A percentile compares a stretch with the other conserved stretches of the same genome.
phyloP scores from a whole-genome alignment of 148 eudicot species.

The Diospyros kaki region DNA sequence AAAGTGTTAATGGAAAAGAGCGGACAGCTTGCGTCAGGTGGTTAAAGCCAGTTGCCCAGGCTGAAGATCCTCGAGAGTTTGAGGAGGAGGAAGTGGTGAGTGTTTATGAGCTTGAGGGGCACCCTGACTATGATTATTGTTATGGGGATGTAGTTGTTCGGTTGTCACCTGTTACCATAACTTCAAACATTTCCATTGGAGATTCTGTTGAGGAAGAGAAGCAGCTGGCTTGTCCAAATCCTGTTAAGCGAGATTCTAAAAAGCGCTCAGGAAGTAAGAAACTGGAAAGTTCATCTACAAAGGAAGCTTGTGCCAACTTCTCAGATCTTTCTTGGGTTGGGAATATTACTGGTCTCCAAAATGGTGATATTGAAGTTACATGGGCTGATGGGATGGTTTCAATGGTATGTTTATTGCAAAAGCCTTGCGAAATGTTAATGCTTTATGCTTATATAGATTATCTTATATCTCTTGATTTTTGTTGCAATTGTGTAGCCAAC shows the following conservation, averaged over 20 bases:
- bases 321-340: constrained; percentile 96
- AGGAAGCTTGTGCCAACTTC: constrained; percentile 40
- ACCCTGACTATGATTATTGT: constrained; percentile 95
- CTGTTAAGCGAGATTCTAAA: constrained; percentile 20
- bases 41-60: constrained; percentile 75
- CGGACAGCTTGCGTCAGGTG: constrained; percentile 85
- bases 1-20: constrained; percentile 92
- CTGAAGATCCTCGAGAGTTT: constrained; percentile 85
- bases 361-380: constrained; percentile 96
- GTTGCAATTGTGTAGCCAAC: background rate
- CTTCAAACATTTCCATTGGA: constrained; percentile 23
- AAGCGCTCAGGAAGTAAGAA: constrained; percentile 17
- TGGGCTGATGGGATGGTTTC: constrained; percentile 99
- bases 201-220: constrained; percentile 27
- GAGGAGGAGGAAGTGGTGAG: constrained; percentile 90
- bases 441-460: constrained; percentile 9
- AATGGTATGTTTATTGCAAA: constrained; percentile 43
- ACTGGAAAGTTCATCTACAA: constrained; percentile 21
- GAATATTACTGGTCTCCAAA: constrained; percentile 83
- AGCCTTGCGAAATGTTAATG: constrained; percentile 6
- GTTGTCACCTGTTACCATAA: constrained; percentile 54
- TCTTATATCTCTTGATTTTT: background rate
- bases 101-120: constrained; percentile 95
- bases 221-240: constrained; percentile 22
- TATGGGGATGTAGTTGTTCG: constrained; percentile 97